Conservation (phyloP, 1,284 basidiomycete species). For the Volvariella volvacea region DNA sequence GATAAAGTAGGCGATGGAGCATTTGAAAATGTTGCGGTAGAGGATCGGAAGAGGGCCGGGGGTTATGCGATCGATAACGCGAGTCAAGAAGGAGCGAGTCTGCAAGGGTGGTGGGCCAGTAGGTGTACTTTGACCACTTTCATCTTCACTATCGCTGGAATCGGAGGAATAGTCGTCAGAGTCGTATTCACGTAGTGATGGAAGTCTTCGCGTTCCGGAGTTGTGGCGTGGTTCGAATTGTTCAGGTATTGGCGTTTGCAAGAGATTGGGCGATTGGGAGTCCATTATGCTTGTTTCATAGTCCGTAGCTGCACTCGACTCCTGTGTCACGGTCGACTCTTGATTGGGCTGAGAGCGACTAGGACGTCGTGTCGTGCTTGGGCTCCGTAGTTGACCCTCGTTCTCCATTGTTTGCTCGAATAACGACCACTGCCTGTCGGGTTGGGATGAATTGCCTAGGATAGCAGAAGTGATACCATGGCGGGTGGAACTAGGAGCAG, state of each 20-base stretch:
- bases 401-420: slow-evolving; percentile 70
- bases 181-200: slow-evolving; percentile 8
- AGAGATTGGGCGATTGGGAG: too few relatives aligned
- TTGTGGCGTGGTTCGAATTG: too few relatives aligned
- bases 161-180: slow-evolving; percentile 15
- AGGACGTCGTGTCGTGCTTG: slow-evolving; percentile 10
- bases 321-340: too few relatives aligned
- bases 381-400: slow-evolving; percentile 36
- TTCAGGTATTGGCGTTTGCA: too few relatives aligned
- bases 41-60: slow-evolving; percentile 17
- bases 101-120: background rate
- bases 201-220: background rate
- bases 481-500: background rate
- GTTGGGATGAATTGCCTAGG: slow-evolving; percentile 11
- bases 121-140: background rate
- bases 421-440: slow-evolving; percentile 52
- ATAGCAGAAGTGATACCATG: slow-evolving; percentile 10
- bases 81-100: background rate
- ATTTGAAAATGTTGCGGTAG: slow-evolving; percentile 81
- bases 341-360: slow-evolving; percentile 5
- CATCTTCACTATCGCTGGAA: slow-evolving; percentile 10
- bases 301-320: too few relatives aligned
- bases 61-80: background rate
- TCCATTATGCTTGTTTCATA: too few relatives aligned
- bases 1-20: slow-evolving; percentile 85